Evolutionary conservation across 306 rosid species (phyloP), one percentile per base, ranked within the genome.

Genomic region (Dalbergia cochinchinensis): DNA sequence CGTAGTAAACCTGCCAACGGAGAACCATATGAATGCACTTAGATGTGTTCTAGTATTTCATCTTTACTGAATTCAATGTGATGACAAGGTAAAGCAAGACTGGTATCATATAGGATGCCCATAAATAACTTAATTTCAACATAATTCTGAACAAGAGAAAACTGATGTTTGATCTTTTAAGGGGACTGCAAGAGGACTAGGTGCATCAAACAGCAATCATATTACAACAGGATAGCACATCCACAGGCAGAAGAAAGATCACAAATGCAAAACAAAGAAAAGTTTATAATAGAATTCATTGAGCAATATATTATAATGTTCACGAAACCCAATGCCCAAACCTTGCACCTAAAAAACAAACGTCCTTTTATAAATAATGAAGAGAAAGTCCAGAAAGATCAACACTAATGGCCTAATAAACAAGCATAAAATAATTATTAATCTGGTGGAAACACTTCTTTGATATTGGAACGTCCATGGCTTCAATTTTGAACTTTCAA

Each of bases 1-100:
- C 35, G 83, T 84, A 18, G 90, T 74, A 84, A 95, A 91, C 90
- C 98, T 95, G 69, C 68, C 88, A 65, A 69, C 31, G 78, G 16
- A 71, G 62, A 75, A 72, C 48, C 48, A 67, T 41, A 71, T 15
- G 11, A 53, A 85, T 65, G 19, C 61, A 22, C 47, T 35, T 72
- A 44, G 61, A 72, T 35, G 22, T 19, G 35, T 45, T 45, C 50
- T 71, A 71, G 26, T 19, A 83, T 73, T 70, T 22, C 5, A 83
- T 50, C 65, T 48, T 59, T 55, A 55, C 34, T 61, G 51, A 78
- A 41, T 58, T 45, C 53, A 18, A 66, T 20, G 83, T 39, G n/a
- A 12, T 31, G 42, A 69, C 59, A 16, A 19, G 11, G n/a, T 72
- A 37, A 65, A 74, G 54, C 34, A 15, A 66, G 73, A 18, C 61